Evolutionary conservation across 1,284 basidiomycete genomes (phyloP).

Genomic region (Athelia sp.): DNA sequence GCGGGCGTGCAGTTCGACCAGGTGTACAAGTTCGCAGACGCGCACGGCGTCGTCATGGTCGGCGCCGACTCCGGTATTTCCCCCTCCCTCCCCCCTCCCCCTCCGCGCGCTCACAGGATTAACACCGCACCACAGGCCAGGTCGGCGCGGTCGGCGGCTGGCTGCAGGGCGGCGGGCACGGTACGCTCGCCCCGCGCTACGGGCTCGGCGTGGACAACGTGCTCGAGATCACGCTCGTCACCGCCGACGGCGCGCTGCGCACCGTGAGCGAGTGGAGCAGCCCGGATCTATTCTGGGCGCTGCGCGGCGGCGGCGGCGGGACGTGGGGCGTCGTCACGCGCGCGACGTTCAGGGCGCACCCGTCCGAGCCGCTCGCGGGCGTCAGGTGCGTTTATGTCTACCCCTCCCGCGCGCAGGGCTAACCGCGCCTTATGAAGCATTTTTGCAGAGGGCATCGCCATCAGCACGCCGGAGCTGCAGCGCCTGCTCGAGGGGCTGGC

Average conservation of each 20-base stretch:
- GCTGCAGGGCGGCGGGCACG: background rate
- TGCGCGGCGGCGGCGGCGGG: slow-evolving; percentile 50
- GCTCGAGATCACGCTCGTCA: slow-evolving; percentile 34
- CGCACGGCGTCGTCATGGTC: slow-evolving; percentile 27
- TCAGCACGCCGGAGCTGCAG: too few species aligned
- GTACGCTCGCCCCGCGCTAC: background rate
- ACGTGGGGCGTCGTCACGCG: too few species aligned
- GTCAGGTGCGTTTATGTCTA: too few species aligned
- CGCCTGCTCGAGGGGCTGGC: too few species aligned
- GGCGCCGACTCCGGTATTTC: slow-evolving; percentile 31
- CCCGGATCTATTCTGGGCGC: slow-evolving; percentile 43
- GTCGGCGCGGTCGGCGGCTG: slow-evolving; percentile 35
- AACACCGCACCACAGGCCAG: slow-evolving; percentile 35
- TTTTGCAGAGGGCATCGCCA: too few species aligned
- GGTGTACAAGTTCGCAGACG: slow-evolving; percentile 31
- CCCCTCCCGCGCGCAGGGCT: too few species aligned
- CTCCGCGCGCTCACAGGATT: slow-evolving; percentile 41
- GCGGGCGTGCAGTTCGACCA: slow-evolving; percentile 42
- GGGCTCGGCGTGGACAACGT: slow-evolving; percentile 36
- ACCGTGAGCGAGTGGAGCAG: slow-evolving; percentile 31
- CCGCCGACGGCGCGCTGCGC: slow-evolving; percentile 27
- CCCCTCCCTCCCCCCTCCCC: slow-evolving; percentile 33
- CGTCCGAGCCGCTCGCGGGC: too few species aligned
- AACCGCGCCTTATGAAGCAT: too few species aligned
- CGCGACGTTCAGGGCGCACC: too few species aligned